phyloP scores from a whole-genome alignment of 1,284 basidiomycete genomes.

The Cystobasidium slooffiae region DNA sequence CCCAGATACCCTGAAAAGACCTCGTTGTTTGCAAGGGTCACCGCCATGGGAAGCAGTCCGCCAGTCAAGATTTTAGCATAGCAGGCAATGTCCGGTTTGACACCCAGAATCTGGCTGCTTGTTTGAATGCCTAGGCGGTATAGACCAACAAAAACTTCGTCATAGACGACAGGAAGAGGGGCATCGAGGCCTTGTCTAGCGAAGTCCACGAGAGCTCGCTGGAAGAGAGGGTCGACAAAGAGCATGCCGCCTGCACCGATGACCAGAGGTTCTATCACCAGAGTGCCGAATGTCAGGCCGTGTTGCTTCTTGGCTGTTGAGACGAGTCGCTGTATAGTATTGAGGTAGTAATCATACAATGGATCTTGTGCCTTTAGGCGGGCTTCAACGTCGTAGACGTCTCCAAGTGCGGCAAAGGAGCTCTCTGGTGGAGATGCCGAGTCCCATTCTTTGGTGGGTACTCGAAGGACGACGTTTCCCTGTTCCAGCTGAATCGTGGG shows the following conservation, averaged over 20 bases:
- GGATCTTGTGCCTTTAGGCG: conserved; percentile 64
- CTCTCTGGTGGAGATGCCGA: conserved; percentile 26
- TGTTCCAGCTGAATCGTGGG: conserved; percentile 73
- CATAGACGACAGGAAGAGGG: conserved; percentile 88
- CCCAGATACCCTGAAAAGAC: conserved; percentile 82
- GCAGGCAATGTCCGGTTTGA: conserved; percentile 81
- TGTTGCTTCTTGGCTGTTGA: conserved; percentile 58
- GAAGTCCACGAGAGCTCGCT: conserved; percentile 80
- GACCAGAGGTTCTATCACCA: conserved; percentile 88
- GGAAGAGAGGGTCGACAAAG: conserved; percentile 96
- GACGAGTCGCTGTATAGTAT: conserved; percentile 64
- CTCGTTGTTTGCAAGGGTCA: conserved; percentile 76
- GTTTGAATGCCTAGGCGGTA: conserved; percentile 80
- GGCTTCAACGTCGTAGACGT: conserved; percentile 72
- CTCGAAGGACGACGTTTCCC: conserved; percentile 62
- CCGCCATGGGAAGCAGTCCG: conserved; percentile 83
- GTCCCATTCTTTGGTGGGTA: conserved; percentile 44
- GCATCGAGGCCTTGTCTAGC: conserved; percentile 70
- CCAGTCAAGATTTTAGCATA: conserved; percentile 95
- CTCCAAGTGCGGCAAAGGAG: conserved; percentile 61
- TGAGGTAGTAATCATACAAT: conserved; percentile 70
- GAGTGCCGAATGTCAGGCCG: conserved; percentile 64
- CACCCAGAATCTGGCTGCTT: conserved; percentile 69
- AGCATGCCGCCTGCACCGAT: conserved; percentile 98
- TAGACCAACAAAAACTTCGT: conserved; percentile 93